phyloP scores from a whole-genome alignment of 768 basidiomycete species.

The Leucosporidium creatinivorum region DNA sequence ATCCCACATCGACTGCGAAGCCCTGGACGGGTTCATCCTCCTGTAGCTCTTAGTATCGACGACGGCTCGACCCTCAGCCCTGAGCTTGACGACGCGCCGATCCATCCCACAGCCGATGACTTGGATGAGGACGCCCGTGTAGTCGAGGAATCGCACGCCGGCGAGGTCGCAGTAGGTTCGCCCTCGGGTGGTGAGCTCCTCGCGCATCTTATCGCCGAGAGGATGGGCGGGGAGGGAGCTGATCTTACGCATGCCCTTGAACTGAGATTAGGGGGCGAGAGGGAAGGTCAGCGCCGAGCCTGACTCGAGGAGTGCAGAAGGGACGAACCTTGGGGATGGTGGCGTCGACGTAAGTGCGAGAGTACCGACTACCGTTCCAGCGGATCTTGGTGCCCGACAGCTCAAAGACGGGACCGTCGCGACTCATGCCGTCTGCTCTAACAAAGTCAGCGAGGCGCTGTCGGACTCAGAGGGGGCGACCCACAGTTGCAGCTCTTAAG shows the following conservation, averaged over 20 bases:
- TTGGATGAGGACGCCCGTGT: constrained; percentile 51
- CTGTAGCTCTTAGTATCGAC: constrained; percentile 5
- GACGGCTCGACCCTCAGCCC: constrained; percentile 14
- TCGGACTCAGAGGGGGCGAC: neutral
- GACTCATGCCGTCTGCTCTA: neutral
- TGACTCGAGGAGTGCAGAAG: neutral
- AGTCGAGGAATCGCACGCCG: constrained; percentile 54
- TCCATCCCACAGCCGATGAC: neutral
- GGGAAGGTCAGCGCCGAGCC: neutral
- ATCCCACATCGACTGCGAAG: neutral
- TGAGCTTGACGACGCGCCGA: constrained; percentile 4
- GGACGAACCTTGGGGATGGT: neutral
- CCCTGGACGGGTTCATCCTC: neutral
- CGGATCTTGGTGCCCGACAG: neutral
- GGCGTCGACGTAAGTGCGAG: neutral
- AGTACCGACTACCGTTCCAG: constrained; percentile 12
- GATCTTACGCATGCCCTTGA: constrained; percentile 53
- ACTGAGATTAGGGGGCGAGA: constrained; percentile 39
- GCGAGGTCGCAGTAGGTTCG: constrained; percentile 52
- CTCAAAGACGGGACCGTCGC: constrained; percentile 1
- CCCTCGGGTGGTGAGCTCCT: constrained; percentile 49
- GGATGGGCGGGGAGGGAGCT: constrained; percentile 52
- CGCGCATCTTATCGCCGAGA: constrained; percentile 48
- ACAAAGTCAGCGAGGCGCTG: neutral
- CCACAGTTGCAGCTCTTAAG: neutral